phyloP scores from a whole-genome alignment of 2,329 filamentous ascomycete genomes.

The Ophiostoma montium region DNA sequence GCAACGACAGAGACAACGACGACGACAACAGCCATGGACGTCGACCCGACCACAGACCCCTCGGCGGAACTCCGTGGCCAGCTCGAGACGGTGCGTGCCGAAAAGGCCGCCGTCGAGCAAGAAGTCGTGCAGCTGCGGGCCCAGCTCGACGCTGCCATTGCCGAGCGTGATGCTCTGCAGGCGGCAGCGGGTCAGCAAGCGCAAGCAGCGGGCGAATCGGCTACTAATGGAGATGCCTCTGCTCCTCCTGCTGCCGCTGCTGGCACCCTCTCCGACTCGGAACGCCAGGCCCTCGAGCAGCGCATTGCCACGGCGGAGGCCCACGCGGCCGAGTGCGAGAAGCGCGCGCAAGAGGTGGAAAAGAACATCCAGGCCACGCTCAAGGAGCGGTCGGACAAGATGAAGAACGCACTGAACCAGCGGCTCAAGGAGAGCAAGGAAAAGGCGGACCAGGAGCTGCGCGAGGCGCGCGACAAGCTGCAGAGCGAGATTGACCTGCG shows the following conservation, averaged over 20 bases:
- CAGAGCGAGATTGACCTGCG: constrained; percentile 31
- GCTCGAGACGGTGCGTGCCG: constrained; percentile 48
- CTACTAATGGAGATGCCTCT: constrained; percentile 13
- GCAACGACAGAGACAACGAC: too few relatives aligned
- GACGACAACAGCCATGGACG: too few relatives aligned
- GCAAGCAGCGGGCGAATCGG: constrained; percentile 14
- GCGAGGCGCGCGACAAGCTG: constrained; percentile 38
- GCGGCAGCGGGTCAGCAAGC: too few relatives aligned
- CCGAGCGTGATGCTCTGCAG: constrained; percentile 59
- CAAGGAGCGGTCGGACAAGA: constrained; percentile 52
- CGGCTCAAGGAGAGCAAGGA: constrained; percentile 54
- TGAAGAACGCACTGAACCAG: constrained; percentile 53
- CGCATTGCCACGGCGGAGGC: constrained; percentile 46
- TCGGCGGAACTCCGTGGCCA: constrained; percentile 38
- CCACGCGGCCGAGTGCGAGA: constrained; percentile 49
- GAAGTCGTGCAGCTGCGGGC: constrained; percentile 39
- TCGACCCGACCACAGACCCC: too few relatives aligned
- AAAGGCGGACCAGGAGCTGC: constrained; percentile 35
- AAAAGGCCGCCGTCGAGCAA: constrained; percentile 55
- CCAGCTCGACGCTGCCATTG: constrained; percentile 48
- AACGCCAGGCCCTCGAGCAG: constrained; percentile 47
- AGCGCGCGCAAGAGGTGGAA: constrained; percentile 50
- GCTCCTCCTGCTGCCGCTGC: constrained; percentile 10
- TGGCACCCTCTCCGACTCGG: constrained; percentile 34
- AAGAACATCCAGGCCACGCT: constrained; percentile 44